Evolutionary conservation across 2,329 filamentous ascomycete genomes (phyloP).

Genomic region (Bimuria novae-zelandiae): DNA sequence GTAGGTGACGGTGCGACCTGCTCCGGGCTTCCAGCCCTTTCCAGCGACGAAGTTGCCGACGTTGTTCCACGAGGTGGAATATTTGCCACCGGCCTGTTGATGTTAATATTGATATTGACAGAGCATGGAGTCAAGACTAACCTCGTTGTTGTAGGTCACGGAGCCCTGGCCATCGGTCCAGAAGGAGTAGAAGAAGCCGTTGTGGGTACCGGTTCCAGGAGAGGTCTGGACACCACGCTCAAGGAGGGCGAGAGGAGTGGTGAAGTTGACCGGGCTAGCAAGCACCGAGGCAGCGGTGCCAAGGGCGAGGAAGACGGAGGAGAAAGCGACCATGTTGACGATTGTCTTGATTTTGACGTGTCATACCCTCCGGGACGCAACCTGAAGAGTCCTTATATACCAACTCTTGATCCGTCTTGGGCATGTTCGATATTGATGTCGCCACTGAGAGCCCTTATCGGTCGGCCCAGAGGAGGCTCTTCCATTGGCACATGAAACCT

Average conservation of each 20-base stretch:
- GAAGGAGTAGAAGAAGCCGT: constrained; percentile 53
- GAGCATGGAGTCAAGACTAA: neutral
- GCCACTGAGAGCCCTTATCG: constrained; percentile 12
- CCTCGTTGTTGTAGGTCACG: constrained; percentile 60
- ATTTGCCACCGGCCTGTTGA: constrained; percentile 49
- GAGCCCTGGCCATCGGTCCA: constrained; percentile 59
- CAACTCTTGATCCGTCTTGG: neutral
- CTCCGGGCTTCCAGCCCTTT: constrained; percentile 63
- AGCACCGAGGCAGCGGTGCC: constrained; percentile 30
- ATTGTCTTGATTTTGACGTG: constrained; percentile 12
- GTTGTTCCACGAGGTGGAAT: constrained; percentile 55
- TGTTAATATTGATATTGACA: neutral
- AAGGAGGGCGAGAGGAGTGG: constrained; percentile 18
- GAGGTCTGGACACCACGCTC: constrained; percentile 21
- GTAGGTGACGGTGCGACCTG: constrained; percentile 55
- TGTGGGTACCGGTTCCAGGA: constrained; percentile 32
- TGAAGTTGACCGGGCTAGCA: constrained; percentile 34
- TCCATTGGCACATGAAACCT: constrained; percentile 13
- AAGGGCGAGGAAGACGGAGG: constrained; percentile 35
- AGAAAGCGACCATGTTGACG: constrained; percentile 36
- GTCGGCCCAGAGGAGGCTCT: constrained; percentile 20
- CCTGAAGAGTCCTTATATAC: constrained; percentile 24
- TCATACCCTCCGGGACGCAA: constrained; percentile 10
- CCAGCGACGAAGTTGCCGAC: constrained; percentile 62
- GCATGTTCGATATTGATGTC: constrained; percentile 14